Evolutionary conservation across 345 rosid species (phyloP), one percentile per base, ranked within the genome.

Genomic region (Populus simonii): DNA sequence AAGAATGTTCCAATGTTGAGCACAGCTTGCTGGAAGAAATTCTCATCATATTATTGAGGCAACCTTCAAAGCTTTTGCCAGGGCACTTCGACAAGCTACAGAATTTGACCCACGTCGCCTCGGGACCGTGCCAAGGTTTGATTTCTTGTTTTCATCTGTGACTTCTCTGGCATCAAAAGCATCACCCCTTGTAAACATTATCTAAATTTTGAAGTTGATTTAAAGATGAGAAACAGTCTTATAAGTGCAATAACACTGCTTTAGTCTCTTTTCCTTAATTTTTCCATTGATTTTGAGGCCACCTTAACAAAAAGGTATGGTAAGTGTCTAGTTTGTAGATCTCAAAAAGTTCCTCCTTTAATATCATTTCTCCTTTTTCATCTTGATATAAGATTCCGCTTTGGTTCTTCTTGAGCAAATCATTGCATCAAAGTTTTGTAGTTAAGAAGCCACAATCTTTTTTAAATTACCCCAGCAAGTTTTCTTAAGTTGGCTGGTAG

Each of bases 21-120:
- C 33, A 69, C 90, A 96, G 99, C 97, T 92, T 83, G 93, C 94
- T 69, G 98, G 98, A 68, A 90, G 74, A 79, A 93, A 93, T 80
- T 92, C 98, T 70, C 99, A 96, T 82, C 99, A 93, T 79, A 92
- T 93, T 59, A 89, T 91, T 61, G 98, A 93, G 88, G 99, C 99
- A 71, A 93, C 97, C 22, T 96, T 96, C 83, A 96, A 96, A 86
- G 97, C 98, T 70, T 96, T 93, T 81, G 95, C 97, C 38, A 96
- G 98, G 83, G 99, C 99, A 79, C 91, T 96, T 67, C 87, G 97
- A 71, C 94, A 90, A 80, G 99, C 98, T 69, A 89, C 96, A 2
- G 95, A 93, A 75, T 80, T 80, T 72, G 99, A 96, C 68, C 86
- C 85, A 35, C 92, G 91, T 61, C 98, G 93, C 57, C 90, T 84